Evolutionary conservation across 768 basidiomycete genomes (phyloP), one percentile per base, ranked within the genome.

Genomic region (Hemileccinum impolitum): DNA sequence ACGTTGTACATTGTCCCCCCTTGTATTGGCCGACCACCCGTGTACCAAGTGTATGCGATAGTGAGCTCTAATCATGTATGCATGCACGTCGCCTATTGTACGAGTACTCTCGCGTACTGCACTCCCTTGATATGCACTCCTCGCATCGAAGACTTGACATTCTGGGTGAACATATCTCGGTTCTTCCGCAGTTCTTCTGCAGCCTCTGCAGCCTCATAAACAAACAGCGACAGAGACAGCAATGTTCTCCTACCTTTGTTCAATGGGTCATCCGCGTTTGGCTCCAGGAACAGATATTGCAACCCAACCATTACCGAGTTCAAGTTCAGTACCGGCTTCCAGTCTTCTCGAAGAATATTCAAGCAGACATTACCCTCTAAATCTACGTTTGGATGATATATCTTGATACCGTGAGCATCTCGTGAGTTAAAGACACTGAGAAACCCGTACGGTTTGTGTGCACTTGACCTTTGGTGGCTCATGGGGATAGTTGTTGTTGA

Each of bases 401-500:
- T 97, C 95, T 98, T 55, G 43, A 34, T 23, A 21, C 2, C 12
- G 23, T 62, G 28, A 62, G 44, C 34, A 35, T 15, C 15, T 19
- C 8, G 34, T 42, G 12, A 36, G 35, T 17, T n/a, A 25, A 49
- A n/a, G 19, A 30, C 38, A 2, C 43, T 19, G 43, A 11, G 34
- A 36, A 47, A 48, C 18, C 66, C 85, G 49, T 64, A 94, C 95
- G 56, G 84, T 96, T 65, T 92, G 92, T 39, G 84, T 87, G 74
- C 95, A 98, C 66, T 95, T 94, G 73, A 99, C 96, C 72, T 97
- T 99, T 62, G 96, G 96, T 44, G 96, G 94, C 60, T 99, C 95
- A 68, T 99, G 96, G 47, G 96, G 96, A 71, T 99, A 99, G 72
- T 95, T 97, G 69, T 84, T 85, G 72, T 92, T 96, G 81, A 99